Conservation (phyloP, 2,329 filamentous ascomycete genomes). For the Hypocreales sp. region DNA sequence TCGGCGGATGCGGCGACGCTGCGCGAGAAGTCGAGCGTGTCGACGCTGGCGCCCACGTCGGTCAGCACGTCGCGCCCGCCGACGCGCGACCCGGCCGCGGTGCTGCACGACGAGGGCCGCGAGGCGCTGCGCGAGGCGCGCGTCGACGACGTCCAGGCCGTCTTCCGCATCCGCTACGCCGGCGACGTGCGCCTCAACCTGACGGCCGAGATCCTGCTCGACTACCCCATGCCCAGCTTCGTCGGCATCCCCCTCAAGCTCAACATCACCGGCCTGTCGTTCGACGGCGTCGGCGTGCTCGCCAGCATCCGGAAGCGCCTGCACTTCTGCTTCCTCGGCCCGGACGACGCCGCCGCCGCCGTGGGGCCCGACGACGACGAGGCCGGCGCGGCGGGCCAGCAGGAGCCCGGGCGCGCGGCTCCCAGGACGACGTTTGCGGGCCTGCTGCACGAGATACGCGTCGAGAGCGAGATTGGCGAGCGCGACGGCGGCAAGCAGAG, state of each 20-base stretch:
- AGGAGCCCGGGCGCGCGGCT: constrained; percentile 3
- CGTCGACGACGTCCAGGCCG: constrained; percentile 79
- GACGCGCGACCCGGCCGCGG: constrained; percentile 32
- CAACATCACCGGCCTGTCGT: constrained; percentile 86
- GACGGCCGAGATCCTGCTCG: constrained; percentile 87
- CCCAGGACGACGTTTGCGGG: constrained; percentile 10
- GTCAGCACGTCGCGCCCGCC: constrained; percentile 38
- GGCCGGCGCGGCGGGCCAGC: constrained; percentile 6
- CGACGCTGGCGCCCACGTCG: constrained; percentile 41
- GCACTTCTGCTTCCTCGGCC: constrained; percentile 88
- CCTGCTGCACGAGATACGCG: constrained; percentile 77
- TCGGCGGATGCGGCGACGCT: constrained; percentile 23
- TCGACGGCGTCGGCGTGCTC: constrained; percentile 86
- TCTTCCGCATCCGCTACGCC: constrained; percentile 79
- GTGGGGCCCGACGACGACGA: constrained; percentile 34
- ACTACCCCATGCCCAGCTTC: constrained; percentile 98
- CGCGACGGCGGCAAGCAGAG: constrained; percentile 86
- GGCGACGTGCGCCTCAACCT: constrained; percentile 79
- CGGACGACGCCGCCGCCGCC: constrained; percentile 72
- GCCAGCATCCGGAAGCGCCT: constrained; percentile 80
- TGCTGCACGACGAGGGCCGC: constrained; percentile 20
- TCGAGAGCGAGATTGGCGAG: constrained; percentile 95
- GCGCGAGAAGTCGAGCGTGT: constrained; percentile 46
- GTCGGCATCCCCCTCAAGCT: constrained; percentile 89
- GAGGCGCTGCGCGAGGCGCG: constrained; percentile 45